phyloP scores from a whole-genome alignment of 257 asterid genomes.

The Capsicum chinense region DNA sequence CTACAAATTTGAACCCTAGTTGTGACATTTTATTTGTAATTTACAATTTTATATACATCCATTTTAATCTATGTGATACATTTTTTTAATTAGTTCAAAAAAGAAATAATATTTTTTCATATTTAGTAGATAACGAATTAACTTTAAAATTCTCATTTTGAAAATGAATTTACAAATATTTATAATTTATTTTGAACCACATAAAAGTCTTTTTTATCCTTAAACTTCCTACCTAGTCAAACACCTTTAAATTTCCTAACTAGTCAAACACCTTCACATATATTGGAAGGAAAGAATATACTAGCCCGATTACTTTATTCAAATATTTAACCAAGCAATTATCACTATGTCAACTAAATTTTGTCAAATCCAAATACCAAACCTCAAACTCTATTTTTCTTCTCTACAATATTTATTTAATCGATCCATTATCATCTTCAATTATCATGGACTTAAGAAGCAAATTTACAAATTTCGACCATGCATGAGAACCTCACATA shows the following conservation, averaged over 20 bases:
- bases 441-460: background rate
- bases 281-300: background rate
- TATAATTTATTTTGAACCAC: no score
- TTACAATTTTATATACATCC: no score
- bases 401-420: background rate
- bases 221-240: background rate
- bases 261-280: no score
- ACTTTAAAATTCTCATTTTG: no score
- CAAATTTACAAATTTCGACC: background rate
- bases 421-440: background rate
- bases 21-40: no score
- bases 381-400: background rate
- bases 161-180: no score
- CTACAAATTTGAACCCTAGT: background rate
- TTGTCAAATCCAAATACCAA: background rate
- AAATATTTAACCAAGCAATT: background rate
- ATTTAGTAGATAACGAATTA: no score
- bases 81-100: no score
- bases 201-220: no score
- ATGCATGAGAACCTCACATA: background rate
- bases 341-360: background rate
- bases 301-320: background rate
- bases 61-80: no score
- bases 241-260: no score
- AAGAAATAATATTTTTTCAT: no score